Evolutionary conservation across 2,329 filamentous ascomycete species (phyloP).

Genomic region (Aspergillus hortae): DNA sequence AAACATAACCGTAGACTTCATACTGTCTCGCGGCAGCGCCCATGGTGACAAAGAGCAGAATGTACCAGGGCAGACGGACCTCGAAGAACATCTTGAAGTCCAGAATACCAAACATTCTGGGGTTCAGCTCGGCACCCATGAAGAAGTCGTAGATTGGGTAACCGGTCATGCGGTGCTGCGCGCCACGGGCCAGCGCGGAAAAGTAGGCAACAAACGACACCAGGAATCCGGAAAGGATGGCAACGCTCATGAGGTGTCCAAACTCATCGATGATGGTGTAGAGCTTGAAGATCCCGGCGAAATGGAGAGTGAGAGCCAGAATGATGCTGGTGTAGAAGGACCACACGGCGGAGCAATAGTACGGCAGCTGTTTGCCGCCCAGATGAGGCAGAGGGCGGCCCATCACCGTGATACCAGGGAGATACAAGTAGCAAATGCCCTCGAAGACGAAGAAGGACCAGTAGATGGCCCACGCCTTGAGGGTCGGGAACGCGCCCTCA

Average conservation of each 20-base stretch:
- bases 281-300: slow-evolving; percentile 78
- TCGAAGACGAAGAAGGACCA: slow-evolving; percentile 90
- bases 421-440: slow-evolving; percentile 73
- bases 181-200: slow-evolving; percentile 75
- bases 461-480: slow-evolving; percentile 87
- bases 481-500: slow-evolving; percentile 76
- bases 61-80: slow-evolving; percentile 88
- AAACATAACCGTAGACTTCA: slow-evolving; percentile 80
- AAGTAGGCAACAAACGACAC: slow-evolving; percentile 82
- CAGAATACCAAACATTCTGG: slow-evolving; percentile 75
- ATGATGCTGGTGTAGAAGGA: slow-evolving; percentile 85
- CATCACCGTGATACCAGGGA: slow-evolving; percentile 83
- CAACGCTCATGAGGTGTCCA: slow-evolving; percentile 85
- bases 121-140: slow-evolving; percentile 85
- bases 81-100: slow-evolving; percentile 98
- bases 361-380: slow-evolving; percentile 79
- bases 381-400: slow-evolving; percentile 84
- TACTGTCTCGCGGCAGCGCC: slow-evolving; percentile 78
- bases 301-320: slow-evolving; percentile 69
- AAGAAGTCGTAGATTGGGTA: slow-evolving; percentile 82
- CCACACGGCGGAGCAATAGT: slow-evolving; percentile 88
- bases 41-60: slow-evolving; percentile 73
- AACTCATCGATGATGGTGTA: slow-evolving; percentile 95
- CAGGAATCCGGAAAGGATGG: slow-evolving; percentile 84
- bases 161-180: slow-evolving; percentile 88